Evolutionary conservation across 371 early-diverging fungal species (phyloP).

Genomic region (Coemansia sp.): DNA sequence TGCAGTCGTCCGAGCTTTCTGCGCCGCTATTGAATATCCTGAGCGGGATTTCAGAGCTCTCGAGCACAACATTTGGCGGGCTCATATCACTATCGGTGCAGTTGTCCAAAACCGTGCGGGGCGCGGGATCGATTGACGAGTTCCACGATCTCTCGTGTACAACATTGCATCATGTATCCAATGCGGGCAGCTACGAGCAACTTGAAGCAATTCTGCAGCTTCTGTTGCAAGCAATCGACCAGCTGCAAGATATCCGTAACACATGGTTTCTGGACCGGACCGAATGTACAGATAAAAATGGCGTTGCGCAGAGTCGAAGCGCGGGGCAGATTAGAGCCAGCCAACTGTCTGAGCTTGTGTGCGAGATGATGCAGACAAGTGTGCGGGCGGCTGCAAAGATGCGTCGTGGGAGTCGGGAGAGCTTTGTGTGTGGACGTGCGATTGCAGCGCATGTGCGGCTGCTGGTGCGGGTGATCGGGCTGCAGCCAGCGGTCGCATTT

Average conservation of each 20-base stretch:
- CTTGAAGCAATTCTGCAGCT: slow-evolving; percentile 21
- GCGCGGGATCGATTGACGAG: not conserved
- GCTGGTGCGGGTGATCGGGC: slow-evolving; percentile 13
- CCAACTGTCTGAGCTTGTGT: slow-evolving; percentile 4
- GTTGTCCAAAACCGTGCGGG: slow-evolving; percentile 21
- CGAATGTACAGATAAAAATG: not conserved
- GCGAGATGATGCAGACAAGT: slow-evolving; percentile 2
- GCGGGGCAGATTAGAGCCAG: not conserved
- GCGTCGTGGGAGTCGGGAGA: not conserved
- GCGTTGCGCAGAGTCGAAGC: not conserved
- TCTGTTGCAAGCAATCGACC: slow-evolving; percentile 11
- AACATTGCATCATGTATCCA: not conserved
- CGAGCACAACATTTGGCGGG: slow-evolving; percentile 16
- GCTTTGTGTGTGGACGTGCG: slow-evolving; percentile 12
- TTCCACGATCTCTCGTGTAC: slow-evolving; percentile 26
- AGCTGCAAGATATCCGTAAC: slow-evolving; percentile 14
- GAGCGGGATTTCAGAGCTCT: slow-evolving; percentile 16
- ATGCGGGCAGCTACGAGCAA: slow-evolving; percentile 5
- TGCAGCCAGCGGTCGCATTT: slow-evolving; percentile 16
- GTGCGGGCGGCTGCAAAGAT: not conserved
- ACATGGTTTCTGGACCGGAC: slow-evolving; percentile 15
- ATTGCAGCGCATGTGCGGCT: slow-evolving; percentile 20
- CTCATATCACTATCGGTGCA: slow-evolving; percentile 20
- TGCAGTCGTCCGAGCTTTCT: not conserved
- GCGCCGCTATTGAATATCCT: slow-evolving; percentile 24